A percentile compares a stretch with the other conserved stretches of the same genome.
Evolutionary conservation across 306 rosid species (phyloP).

Genomic region (Casuarina glauca): DNA sequence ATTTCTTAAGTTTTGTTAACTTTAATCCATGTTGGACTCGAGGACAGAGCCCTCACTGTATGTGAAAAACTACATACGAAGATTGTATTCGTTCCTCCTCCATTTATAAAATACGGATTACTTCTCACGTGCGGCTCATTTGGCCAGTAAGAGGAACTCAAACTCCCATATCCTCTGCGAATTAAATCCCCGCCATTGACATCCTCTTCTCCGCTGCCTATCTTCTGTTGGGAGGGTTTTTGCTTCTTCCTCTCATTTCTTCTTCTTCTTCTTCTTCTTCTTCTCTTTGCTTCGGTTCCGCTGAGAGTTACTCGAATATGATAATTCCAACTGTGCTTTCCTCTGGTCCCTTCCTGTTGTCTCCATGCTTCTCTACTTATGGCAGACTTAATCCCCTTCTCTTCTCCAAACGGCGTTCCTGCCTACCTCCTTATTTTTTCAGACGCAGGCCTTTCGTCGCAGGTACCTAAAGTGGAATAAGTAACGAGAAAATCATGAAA

Average conservation of each 20-base stretch:
- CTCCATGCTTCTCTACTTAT: constrained; percentile 27
- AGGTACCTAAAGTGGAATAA: background rate
- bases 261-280: background rate
- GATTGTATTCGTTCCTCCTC: no score
- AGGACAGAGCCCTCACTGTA: no score
- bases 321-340: constrained; percentile 37
- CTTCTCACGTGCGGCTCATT: no score
- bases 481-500: background rate
- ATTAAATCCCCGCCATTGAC: background rate
- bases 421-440: constrained; percentile 23
- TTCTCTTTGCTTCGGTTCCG: background rate
- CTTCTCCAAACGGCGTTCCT: constrained; percentile 36
- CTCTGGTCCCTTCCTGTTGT: constrained; percentile 30
- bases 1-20: no score
- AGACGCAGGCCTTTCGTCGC: constrained; percentile 29
- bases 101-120: no score
- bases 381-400: constrained; percentile 38
- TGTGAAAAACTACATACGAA: no score
- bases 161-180: background rate
- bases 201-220: background rate
- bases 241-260: background rate
- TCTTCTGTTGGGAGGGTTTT: background rate
- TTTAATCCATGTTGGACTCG: no score
- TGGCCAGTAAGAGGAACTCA: no score
- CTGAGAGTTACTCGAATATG: background rate